A percentile compares a stretch with the other conserved stretches of the same genome.
These are phyloP conservation scores for Diutina scorzettiae DNA, from an alignment of 1,139 yeast species.

Conservation along the genomic window DNA sequence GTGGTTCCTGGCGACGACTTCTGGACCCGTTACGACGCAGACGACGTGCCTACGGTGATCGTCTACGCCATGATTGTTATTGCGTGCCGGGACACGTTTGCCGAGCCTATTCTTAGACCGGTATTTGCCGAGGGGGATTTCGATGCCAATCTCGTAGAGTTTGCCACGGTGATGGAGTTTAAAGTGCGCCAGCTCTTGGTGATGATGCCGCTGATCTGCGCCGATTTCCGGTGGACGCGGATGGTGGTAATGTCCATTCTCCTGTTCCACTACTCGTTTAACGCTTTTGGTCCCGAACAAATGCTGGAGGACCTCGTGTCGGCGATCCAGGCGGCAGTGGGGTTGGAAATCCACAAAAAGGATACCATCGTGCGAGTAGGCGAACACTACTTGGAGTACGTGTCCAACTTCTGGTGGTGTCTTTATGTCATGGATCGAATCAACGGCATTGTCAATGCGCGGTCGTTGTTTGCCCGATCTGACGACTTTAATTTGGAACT, in stretches of 20 bases:
- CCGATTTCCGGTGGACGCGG: conserved; percentile 22
- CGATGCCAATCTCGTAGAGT: conserved; percentile 11
- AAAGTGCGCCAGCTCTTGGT: conserved; percentile 24
- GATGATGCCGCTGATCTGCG: conserved; percentile 26
- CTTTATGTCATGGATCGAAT: conserved; percentile 24
- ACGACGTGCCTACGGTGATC: conserved; percentile 16
- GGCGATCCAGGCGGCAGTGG: conserved; percentile 20
- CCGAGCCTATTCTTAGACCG: conserved; percentile 16
- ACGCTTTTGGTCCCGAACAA: conserved; percentile 24
- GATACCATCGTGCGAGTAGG: conserved; percentile 10
- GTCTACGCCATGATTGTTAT: conserved; percentile 20
- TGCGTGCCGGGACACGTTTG: conserved; percentile 18
- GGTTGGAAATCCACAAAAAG: conserved; percentile 20
- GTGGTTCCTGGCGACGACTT: conserved; percentile 18
- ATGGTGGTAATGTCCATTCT: conserved; percentile 20
- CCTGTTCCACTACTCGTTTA: conserved; percentile 19
- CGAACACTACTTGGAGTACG: conserved; percentile 10
- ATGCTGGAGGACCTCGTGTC: conserved; percentile 24
- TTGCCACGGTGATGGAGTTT: conserved; percentile 20
- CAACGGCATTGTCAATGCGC: conserved; percentile 25
- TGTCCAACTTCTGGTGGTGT: conserved; percentile 26
- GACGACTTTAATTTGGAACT: conserved; percentile 24
- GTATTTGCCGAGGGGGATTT: conserved; percentile 13
- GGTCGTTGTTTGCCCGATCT: conserved; percentile 22
- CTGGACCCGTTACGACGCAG: conserved; percentile 17